Conservation (phyloP, 306 rosid species). For the Acacia crassicarpa region DNA sequence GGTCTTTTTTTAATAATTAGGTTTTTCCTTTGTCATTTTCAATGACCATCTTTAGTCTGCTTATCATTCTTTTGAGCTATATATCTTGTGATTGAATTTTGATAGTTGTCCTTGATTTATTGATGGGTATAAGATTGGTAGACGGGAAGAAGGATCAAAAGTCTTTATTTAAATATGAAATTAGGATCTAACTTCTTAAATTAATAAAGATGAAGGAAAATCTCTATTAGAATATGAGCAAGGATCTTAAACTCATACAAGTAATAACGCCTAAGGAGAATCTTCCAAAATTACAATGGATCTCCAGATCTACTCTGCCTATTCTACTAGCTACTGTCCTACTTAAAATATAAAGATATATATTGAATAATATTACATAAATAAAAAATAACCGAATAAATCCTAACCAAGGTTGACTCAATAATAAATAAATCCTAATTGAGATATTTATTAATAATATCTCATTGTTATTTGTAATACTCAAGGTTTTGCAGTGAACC, state of each 20-base stretch:
- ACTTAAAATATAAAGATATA: neutral
- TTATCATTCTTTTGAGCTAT: slow-evolving; percentile 13
- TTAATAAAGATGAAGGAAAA: neutral
- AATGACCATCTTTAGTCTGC: neutral
- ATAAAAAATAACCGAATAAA: neutral
- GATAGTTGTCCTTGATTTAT: neutral
- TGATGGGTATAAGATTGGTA: neutral
- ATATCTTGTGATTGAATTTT: neutral
- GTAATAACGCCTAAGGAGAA: neutral
- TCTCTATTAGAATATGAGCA: neutral
- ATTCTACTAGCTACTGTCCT: neutral
- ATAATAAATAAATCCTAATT: neutral
- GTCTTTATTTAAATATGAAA: neutral
- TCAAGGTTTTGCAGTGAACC: too few relatives aligned
- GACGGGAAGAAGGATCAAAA: neutral
- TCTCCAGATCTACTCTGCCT: neutral
- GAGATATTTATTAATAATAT: neutral
- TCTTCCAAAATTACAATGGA: neutral
- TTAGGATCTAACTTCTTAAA: neutral
- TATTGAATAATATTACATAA: too few relatives aligned
- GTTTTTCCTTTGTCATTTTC: neutral
- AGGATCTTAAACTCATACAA: neutral
- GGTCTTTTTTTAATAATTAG: neutral
- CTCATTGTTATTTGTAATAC: neutral
- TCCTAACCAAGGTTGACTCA: neutral